Base-by-base conservation (phyloP, 1,284 basidiomycete species). In the Heimioporus retisporus region DNA sequence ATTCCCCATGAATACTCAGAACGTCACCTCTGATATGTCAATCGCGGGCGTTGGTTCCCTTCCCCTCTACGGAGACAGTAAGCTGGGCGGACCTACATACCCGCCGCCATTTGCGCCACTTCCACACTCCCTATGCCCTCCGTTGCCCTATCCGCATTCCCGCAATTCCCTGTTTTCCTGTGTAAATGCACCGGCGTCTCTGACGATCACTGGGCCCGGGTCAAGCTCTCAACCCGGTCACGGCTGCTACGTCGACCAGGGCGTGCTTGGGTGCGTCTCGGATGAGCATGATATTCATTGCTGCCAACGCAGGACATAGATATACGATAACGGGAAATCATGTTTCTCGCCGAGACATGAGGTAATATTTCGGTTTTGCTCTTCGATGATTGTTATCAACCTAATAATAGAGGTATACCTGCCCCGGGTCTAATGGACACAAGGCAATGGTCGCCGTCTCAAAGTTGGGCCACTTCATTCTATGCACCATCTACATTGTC, bases 251-350 rank as follows among this genome's bases (percentile, higher is more conserved):
- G n/a, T 10, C 23, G 21, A 2, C 59, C 40, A 21, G 31, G 14
- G 4, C 8, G 13, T 18, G 44, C 55, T 44, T 50, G 31, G 14
- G 68, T 60, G 40, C 54, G 68, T 56, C 10, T 53, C 13, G 18
- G 48, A 19, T 42, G 2, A 35, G 23, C 42, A 28, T 19, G 18
- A 18, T 15, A 54, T n/a, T 46, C 3, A 21, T 40, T n/a, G 19
- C 43, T 25, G 14, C 10, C 57, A 14, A 66, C 19, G 21, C 48
- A 31, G 13, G 21, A n/a, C 15, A 25, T 54, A 67, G 66, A 46
- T 14, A 19, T 11, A 10, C 23, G 21, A 46, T 28, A 10, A 46
- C 35, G 23, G 42, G 18, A 21, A 2, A 14, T 25, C 3, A 28
- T 44, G 3, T 23, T 8, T 46, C 42, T 10, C 16, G 43, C 19